Base-by-base conservation (phyloP, 2,329 filamentous ascomycete genomes). In the Cryphonectria japonica region DNA sequence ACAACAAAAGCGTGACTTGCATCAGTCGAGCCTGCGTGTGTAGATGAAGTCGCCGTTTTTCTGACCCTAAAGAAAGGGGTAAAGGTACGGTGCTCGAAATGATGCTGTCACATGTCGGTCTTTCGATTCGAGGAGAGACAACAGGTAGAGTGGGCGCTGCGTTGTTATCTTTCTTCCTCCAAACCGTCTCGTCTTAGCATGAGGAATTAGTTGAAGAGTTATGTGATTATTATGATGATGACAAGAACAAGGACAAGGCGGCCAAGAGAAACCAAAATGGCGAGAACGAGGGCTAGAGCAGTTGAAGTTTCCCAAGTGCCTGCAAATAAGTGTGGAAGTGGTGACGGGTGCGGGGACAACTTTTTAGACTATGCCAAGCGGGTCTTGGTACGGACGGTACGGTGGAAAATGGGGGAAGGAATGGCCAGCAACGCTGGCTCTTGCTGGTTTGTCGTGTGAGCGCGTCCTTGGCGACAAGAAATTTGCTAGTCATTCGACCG, bases 271-370 rank as follows among this genome's bases (percentile, higher is more conserved):
- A 22, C 43, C 64, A 16, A 66, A 59, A 54, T 50, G 65, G 67
- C 70, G 66, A 74, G 59, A 59, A 46, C 37, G 46, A 41, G 59
- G 60, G 34, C 59, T 59, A 59, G n/a, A 50, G 64, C 57, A 43
- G n/a, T 59, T 32, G 67, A 59, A 41, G 52, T 61, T 50, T 50
- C 46, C 22, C 7, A 50, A n/a, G 43, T 50, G 43, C 16, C 6
- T 50, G 43, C 6, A 50, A 50, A 19, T 50, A 16, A 22, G 7
- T 22, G 16, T 19, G 62, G 29, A 57, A 64, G 64, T 63, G 57
- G 59, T 68, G 69, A 50, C 69, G 68, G 61, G 68, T 64, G 61
- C 39, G 61, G 61, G 39, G n/a, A 32, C 22, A 46, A 39, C 26
- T 39, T n/a, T 50, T 8, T n/a, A 39, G 34, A 61, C 59, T 39